Evolutionary conservation across 208 protist genomes (phyloP).

Genomic region (Paratrypanosoma confusum): DNA sequence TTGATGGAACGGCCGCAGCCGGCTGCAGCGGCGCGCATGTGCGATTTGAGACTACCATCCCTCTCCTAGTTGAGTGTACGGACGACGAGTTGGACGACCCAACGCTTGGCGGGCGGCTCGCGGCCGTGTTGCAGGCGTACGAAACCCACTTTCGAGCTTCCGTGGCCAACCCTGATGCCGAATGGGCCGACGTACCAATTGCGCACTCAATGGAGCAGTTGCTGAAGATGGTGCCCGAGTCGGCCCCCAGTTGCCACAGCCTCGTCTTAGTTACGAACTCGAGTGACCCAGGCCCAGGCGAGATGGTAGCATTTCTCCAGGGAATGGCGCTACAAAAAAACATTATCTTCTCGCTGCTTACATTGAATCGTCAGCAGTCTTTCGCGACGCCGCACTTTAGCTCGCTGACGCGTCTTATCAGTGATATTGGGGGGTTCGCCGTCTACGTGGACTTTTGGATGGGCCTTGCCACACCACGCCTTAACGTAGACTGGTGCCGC

Average conservation of each 20-base stretch:
- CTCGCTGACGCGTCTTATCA: constrained; percentile 62
- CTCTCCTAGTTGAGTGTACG: too few species aligned
- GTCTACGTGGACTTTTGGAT: constrained; percentile 76
- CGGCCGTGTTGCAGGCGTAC: constrained; percentile 34
- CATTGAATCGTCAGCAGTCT: constrained; percentile 43
- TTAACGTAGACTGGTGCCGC: constrained; percentile 74
- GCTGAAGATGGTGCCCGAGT: constrained; percentile 45
- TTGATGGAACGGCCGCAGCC: too few species aligned
- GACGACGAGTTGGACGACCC: constrained; percentile 29
- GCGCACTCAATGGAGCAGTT: constrained; percentile 56
- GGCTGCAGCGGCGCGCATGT: too few species aligned
- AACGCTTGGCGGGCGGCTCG: constrained; percentile 35
- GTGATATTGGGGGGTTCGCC: constrained; percentile 59
- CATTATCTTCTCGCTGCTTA: constrained; percentile 67
- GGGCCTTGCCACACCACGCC: constrained; percentile 33
- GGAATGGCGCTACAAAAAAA: constrained; percentile 69
- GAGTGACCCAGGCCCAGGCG: constrained; percentile 17
- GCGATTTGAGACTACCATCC: too few species aligned
- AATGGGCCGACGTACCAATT: constrained; percentile 51
- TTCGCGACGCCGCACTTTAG: constrained; percentile 48
- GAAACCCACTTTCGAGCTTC: constrained; percentile 45
- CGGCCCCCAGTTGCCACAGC: constrained; percentile 47
- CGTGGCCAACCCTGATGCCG: constrained; percentile 7
- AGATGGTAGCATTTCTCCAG: constrained; percentile 52
- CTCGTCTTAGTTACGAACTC: constrained; percentile 60